Percentiles rank a stretch among this genome's conserved stretches.
phyloP scores from a whole-genome alignment of 2,329 filamentous ascomycete species.

The Stachybotrys chlorohalonatus region DNA sequence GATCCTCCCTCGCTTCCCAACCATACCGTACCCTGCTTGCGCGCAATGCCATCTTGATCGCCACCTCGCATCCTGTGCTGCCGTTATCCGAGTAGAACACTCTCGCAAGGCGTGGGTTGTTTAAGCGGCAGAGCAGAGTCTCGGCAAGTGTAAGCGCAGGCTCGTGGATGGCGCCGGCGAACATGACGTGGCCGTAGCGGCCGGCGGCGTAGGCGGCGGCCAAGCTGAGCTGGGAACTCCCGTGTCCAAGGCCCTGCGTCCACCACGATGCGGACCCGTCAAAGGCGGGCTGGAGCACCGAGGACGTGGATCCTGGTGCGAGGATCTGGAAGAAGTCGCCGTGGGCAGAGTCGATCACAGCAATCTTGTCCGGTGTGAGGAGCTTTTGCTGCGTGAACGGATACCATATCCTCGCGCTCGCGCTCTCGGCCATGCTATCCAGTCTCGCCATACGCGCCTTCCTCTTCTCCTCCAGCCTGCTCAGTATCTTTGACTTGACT shows the following conservation, averaged over 20 bases:
- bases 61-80: constrained; percentile 76
- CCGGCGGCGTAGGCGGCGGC: constrained; percentile 75
- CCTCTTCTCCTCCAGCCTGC: too few relatives aligned
- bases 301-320: constrained; percentile 3
- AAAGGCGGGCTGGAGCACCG: constrained; percentile 46
- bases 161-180: constrained; percentile 70
- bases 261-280: constrained; percentile 87
- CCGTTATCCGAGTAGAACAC: constrained; percentile 82
- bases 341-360: constrained; percentile 70
- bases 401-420: constrained; percentile 67
- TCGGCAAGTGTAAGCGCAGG: constrained; percentile 65
- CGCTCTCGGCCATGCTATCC: constrained; percentile 50
- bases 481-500: too few relatives aligned
- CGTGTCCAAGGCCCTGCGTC: constrained; percentile 81
- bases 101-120: constrained; percentile 56
- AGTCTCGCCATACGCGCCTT: constrained; percentile 20
- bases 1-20: constrained; percentile 48
- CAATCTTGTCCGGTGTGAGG: constrained; percentile 52
- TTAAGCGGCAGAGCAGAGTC: constrained; percentile 46
- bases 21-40: constrained; percentile 58
- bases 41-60: constrained; percentile 74
- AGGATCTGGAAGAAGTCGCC: constrained; percentile 68
- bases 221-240: constrained; percentile 61
- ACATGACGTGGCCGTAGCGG: constrained; percentile 83
- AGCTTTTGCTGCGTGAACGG: constrained; percentile 75